phyloP scores from a whole-genome alignment of 768 basidiomycete genomes.

The Crassisporium funariophilum region DNA sequence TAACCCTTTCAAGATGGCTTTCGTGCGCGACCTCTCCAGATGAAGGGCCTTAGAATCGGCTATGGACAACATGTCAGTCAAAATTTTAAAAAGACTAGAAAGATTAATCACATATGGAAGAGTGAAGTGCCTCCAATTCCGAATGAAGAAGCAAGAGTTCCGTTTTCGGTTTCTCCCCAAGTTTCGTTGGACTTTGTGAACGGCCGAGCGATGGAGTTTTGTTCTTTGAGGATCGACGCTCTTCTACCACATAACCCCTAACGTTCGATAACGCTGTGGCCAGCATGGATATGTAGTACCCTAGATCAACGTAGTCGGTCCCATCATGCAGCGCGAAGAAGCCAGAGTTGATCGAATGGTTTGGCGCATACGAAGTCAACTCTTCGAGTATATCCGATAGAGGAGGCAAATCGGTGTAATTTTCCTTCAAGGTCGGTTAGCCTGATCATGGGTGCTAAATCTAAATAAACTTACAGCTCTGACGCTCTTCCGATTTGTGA shows the following conservation, averaged over 20 bases:
- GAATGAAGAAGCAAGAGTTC: constrained; percentile 51
- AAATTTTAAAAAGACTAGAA: not conserved
- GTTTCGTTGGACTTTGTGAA: constrained; percentile 18
- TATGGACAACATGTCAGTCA: constrained; percentile 24
- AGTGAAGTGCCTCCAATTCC: constrained; percentile 55
- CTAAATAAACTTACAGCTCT: constrained; percentile 22
- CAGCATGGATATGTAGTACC: constrained; percentile 58
- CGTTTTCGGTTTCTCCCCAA: constrained; percentile 34
- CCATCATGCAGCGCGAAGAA: constrained; percentile 57
- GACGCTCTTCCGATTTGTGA: constrained; percentile 33
- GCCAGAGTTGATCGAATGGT: constrained; percentile 24
- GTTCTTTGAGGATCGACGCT: constrained; percentile 30
- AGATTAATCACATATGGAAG: constrained; percentile 58
- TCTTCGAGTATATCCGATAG: constrained; percentile 51
- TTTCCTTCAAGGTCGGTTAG: constrained; percentile 32
- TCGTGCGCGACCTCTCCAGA: constrained; percentile 74
- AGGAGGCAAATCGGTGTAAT: constrained; percentile 48
- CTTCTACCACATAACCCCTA: constrained; percentile 54
- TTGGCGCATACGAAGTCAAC: constrained; percentile 46
- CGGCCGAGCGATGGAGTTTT: constrained; percentile 12
- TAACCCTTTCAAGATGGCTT: constrained; percentile 66
- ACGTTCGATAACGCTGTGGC: constrained; percentile 60
- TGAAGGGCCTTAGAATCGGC: constrained; percentile 76
- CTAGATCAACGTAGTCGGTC: constrained; percentile 64
- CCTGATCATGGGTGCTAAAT: constrained; percentile 7